Conservation (phyloP, 2,329 filamentous ascomycete genomes). For the Alternaria angustiovoidea region DNA sequence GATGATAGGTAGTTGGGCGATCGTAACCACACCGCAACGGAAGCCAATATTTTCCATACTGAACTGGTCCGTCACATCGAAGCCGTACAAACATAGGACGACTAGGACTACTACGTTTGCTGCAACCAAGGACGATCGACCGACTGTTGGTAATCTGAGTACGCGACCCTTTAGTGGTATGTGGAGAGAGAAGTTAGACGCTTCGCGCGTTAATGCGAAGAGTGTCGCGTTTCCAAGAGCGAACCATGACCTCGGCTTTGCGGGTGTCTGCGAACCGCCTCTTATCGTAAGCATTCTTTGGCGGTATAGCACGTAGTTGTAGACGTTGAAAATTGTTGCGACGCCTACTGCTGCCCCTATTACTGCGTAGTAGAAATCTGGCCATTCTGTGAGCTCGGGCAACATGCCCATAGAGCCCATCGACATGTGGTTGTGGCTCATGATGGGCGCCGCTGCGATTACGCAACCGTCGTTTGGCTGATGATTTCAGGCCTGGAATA, state of each 20-base stretch:
- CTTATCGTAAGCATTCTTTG: constrained; percentile 60
- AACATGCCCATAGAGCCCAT: constrained; percentile 56
- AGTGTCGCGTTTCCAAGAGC: constrained; percentile 60
- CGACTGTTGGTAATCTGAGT: constrained; percentile 53
- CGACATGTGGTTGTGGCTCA: constrained; percentile 36
- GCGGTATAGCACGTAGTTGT: constrained; percentile 58
- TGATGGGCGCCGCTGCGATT: constrained; percentile 21
- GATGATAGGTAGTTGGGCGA: constrained; percentile 64
- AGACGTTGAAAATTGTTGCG: constrained; percentile 55
- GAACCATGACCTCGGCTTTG: constrained; percentile 62
- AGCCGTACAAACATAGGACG: constrained; percentile 64
- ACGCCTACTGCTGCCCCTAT: constrained; percentile 56
- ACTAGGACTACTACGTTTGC: constrained; percentile 62
- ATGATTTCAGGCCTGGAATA: constrained; percentile 6
- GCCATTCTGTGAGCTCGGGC: constrained; percentile 57
- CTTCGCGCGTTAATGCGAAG: constrained; percentile 64
- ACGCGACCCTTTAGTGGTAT: constrained; percentile 45
- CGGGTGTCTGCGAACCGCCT: constrained; percentile 53
- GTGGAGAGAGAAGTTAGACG: constrained; percentile 57
- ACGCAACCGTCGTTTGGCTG: constrained; percentile 19
- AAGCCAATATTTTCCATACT: constrained; percentile 66
- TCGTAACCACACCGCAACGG: constrained; percentile 61
- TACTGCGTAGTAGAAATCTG: constrained; percentile 63
- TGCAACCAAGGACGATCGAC: constrained; percentile 50
- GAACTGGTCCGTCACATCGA: constrained; percentile 60